Conservation (phyloP, 169 alveolate genomes). For the Ichthyophthirius multifiliis region DNA sequence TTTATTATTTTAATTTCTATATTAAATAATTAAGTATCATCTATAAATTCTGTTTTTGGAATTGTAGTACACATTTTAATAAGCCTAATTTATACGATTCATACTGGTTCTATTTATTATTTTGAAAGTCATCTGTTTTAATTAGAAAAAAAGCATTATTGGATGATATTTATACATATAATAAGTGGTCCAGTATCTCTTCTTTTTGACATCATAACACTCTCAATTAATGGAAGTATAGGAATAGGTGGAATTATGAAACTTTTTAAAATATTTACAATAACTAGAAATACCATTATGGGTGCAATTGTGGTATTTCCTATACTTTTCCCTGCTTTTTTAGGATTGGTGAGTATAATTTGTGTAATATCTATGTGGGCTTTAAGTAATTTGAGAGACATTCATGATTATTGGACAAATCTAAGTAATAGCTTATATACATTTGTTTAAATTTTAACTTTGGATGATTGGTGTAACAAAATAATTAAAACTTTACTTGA, state of each 20-base stretch:
- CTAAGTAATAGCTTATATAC: background rate
- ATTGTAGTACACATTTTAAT: background rate
- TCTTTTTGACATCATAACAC: background rate
- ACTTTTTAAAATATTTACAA: background rate
- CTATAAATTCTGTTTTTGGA: background rate
- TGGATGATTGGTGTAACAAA: slow-evolving; percentile 7
- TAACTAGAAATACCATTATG: background rate
- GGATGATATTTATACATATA: background rate
- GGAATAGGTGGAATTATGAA: background rate
- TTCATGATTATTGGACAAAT: background rate
- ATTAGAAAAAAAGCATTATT: background rate
- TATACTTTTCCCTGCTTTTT: background rate
- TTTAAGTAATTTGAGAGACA: background rate
- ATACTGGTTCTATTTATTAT: background rate
- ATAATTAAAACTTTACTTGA: background rate
- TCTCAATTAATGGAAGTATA: background rate
- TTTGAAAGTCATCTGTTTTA: background rate
- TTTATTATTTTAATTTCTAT: background rate
- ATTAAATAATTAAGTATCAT: background rate
- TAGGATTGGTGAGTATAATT: background rate
- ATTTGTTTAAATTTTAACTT: background rate
- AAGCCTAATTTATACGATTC: background rate
- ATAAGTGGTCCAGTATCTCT: slow-evolving; percentile 1
- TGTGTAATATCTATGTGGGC: background rate
- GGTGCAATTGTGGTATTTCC: slow-evolving; percentile 1